A percentile compares a stretch with the other conserved stretches of the same genome.
Conservation (phyloP, 495 filamentous ascomycete species). For the Aspergillus wentii region DNA sequence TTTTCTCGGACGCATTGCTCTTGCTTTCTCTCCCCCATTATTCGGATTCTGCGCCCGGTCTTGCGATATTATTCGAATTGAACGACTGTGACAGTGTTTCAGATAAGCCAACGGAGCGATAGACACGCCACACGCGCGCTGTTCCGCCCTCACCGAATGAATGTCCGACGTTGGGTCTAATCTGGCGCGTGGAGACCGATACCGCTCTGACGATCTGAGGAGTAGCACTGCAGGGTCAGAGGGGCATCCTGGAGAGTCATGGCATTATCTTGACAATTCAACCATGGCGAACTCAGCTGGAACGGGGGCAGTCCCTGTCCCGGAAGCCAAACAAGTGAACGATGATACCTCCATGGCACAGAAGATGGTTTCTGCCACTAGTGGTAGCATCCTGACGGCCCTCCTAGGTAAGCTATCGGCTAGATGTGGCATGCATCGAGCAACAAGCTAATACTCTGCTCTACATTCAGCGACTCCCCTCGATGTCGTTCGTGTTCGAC, state of each 20-base stretch:
- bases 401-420: constrained; percentile 71
- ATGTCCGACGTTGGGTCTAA: constrained; percentile 20
- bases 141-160: too few relatives aligned
- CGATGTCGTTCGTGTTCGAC: constrained; percentile 91
- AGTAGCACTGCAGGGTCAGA: constrained; percentile 5
- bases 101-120: too few relatives aligned
- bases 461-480: constrained; percentile 74
- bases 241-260: constrained; percentile 23
- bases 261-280: constrained; percentile 28
- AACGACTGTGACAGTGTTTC: too few relatives aligned
- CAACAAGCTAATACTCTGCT: constrained; percentile 10
- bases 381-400: constrained; percentile 83
- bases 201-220: constrained; percentile 15
- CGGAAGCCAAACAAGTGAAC: constrained; percentile 8
- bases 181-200: constrained; percentile 19
- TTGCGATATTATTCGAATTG: constrained; percentile 3
- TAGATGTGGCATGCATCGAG: too few relatives aligned
- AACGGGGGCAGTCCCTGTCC: constrained; percentile 17
- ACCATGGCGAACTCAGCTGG: constrained; percentile 32
- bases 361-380: constrained; percentile 91
- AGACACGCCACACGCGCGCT: too few relatives aligned
- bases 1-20: constrained; percentile 14
- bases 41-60: background rate
- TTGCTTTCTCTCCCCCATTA: background rate
- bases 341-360: constrained; percentile 70